Evolutionary conservation across 768 basidiomycete genomes (phyloP).

Genomic region (Hericium coralloides): DNA sequence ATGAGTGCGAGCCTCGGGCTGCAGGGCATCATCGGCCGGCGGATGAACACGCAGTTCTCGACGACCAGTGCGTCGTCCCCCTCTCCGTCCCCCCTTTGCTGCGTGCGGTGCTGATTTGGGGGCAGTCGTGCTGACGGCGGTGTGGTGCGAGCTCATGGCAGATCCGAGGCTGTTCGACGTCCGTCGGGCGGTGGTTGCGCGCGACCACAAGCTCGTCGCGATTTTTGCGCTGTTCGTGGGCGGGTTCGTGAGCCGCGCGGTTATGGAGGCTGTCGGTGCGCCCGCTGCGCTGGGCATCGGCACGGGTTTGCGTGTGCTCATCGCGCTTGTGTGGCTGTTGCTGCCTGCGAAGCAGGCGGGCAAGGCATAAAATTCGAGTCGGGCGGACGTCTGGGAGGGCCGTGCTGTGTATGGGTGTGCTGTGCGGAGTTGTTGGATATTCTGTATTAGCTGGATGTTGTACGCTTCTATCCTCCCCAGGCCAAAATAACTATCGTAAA

Average conservation of each 20-base stretch:
- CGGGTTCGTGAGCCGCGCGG: constrained; percentile 55
- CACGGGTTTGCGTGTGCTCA: constrained; percentile 49
- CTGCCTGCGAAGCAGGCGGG: constrained; percentile 33
- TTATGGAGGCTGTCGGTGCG: constrained; percentile 50
- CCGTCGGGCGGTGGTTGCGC: constrained; percentile 38
- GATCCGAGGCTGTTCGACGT: constrained; percentile 66
- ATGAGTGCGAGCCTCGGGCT: constrained; percentile 75
- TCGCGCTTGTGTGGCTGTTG: constrained; percentile 59
- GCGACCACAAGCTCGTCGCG: constrained; percentile 67
- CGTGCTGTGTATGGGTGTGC: too few species aligned
- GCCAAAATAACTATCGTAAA: too few species aligned
- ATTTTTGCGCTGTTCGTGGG: constrained; percentile 66
- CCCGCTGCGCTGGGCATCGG: constrained; percentile 58
- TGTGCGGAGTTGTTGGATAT: too few species aligned
- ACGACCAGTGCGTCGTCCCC: constrained; percentile 49
- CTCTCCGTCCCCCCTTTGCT: not conserved
- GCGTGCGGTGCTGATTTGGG: not conserved
- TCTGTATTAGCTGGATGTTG: too few species aligned
- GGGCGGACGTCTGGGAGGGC: too few species aligned
- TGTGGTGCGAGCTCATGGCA: constrained; percentile 84
- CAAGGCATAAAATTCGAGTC: too few species aligned
- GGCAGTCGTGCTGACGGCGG: constrained; percentile 71
- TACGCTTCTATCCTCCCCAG: too few species aligned
- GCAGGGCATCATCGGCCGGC: constrained; percentile 81
- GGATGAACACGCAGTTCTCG: constrained; percentile 70